Evolutionary conservation across 2,329 filamentous ascomycete species (phyloP).

Genomic region (Trichoderma cornu-damae): DNA sequence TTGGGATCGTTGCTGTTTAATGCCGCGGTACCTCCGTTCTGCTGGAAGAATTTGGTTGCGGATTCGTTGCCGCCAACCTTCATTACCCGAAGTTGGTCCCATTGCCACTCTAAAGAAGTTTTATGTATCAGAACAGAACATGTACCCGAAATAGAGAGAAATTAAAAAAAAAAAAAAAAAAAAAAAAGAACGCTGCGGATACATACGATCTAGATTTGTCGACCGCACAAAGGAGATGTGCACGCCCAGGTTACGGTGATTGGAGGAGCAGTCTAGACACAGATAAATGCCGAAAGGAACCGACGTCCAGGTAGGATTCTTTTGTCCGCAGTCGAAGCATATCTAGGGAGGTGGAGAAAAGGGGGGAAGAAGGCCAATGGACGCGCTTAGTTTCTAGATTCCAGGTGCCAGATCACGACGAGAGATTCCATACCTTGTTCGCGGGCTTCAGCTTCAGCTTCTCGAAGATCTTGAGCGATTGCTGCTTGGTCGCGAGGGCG

Average conservation of each 20-base stretch:
- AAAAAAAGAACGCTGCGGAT: constrained; percentile 1
- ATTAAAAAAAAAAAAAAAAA: too few species aligned
- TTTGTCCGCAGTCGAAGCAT: constrained; percentile 97
- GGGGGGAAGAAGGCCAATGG: too few species aligned
- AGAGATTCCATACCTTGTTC: constrained; percentile 67
- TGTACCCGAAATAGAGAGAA: not conserved
- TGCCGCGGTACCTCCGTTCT: constrained; percentile 88
- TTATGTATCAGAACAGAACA: constrained; percentile 23
- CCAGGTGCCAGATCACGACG: not conserved
- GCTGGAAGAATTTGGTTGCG: constrained; percentile 96
- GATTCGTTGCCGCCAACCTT: constrained; percentile 98
- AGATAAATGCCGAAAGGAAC: constrained; percentile 97
- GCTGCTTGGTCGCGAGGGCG: constrained; percentile 76
- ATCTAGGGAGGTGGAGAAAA: constrained; percentile 62
- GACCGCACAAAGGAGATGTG: constrained; percentile 99
- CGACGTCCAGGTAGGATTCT: constrained; percentile 98
- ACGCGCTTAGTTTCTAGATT: not conserved
- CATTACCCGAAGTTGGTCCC: constrained; percentile 95
- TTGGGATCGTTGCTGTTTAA: constrained; percentile 95
- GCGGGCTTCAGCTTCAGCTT: constrained; percentile 91
- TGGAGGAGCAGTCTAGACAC: constrained; percentile 94
- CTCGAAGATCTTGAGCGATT: constrained; percentile 96
- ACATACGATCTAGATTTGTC: constrained; percentile 94
- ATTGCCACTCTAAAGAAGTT: constrained; percentile 80
- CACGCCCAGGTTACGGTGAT: constrained; percentile 95